A percentile compares a stretch with the other conserved stretches of the same genome.
phyloP scores from a whole-genome alignment of 768 basidiomycete genomes.

The Gymnopilus dilepis region DNA sequence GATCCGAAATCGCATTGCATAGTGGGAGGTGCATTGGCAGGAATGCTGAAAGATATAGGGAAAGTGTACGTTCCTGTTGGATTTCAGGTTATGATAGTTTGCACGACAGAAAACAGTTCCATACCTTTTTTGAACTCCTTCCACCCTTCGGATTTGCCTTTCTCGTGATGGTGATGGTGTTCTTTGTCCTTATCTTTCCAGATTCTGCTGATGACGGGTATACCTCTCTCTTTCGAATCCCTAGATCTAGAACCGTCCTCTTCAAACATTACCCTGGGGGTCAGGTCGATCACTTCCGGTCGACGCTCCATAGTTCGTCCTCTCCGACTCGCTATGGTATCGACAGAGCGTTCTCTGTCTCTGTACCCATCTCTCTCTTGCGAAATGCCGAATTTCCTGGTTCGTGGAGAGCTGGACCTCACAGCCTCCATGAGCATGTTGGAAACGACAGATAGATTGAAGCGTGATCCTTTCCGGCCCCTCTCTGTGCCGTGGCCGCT shows the following conservation, averaged over 20 bases:
- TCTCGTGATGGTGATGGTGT: constrained; percentile 42
- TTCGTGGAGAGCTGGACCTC: constrained; percentile 50
- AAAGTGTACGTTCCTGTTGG: constrained; percentile 85
- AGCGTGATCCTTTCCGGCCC: constrained; percentile 42
- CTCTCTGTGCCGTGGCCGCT: constrained; percentile 3
- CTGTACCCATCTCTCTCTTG: constrained; percentile 1
- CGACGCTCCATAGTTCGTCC: constrained; percentile 43
- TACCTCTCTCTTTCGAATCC: constrained; percentile 33
- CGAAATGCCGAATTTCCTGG: neutral
- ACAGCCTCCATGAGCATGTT: constrained; percentile 54
- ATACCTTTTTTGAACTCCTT: constrained; percentile 87
- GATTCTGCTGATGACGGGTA: constrained; percentile 45
- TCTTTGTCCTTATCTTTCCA: constrained; percentile 26
- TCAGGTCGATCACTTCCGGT: neutral
- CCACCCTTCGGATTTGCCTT: constrained; percentile 63
- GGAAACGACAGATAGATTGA: constrained; percentile 58
- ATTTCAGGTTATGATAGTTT: constrained; percentile 1
- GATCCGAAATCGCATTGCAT: constrained; percentile 77
- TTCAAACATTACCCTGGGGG: constrained; percentile 3
- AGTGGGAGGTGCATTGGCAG: constrained; percentile 78
- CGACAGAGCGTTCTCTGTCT: constrained; percentile 25
- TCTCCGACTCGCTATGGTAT: constrained; percentile 15
- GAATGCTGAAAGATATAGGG: constrained; percentile 90
- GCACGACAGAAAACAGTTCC: constrained; percentile 20
- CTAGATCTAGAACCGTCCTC: constrained; percentile 17